These are phyloP conservation scores for Petunia secreta DNA, from an alignment of 257 asterid genomes.

Conservation along the genomic window DNA sequence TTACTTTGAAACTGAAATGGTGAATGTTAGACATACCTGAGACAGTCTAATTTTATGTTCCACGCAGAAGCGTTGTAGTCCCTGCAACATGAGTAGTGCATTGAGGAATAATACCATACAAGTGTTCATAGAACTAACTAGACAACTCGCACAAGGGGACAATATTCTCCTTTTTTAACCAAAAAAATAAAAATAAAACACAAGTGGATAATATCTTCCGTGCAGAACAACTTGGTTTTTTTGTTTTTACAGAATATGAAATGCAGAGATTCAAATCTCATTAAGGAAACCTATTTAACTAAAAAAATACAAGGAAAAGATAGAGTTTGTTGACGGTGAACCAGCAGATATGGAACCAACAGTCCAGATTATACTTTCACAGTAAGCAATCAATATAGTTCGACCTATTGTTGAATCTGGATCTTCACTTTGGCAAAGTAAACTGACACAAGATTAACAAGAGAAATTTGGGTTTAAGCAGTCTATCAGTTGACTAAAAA, in stretches of 20 bases:
- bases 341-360: too few species aligned
- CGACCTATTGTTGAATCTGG: background rate
- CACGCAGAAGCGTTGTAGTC: conserved; percentile 88
- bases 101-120: background rate
- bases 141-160: background rate
- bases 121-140: background rate
- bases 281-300: background rate
- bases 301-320: background rate
- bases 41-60: conserved; percentile 93
- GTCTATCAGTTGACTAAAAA: background rate
- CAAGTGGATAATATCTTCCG: background rate
- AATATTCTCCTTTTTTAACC: background rate
- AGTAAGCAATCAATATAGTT: background rate
- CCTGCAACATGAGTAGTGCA: conserved; percentile 50
- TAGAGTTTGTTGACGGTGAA: background rate
- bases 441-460: background rate
- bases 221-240: background rate
- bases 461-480: background rate
- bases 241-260: background rate
- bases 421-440: background rate
- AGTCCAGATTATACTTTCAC: too few species aligned
- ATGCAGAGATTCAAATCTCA: background rate
- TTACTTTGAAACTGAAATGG: background rate
- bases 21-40: conserved; percentile 49
- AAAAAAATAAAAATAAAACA: too few species aligned